Conservation (phyloP, 768 basidiomycete species). For the Boletellus ananiceps region DNA sequence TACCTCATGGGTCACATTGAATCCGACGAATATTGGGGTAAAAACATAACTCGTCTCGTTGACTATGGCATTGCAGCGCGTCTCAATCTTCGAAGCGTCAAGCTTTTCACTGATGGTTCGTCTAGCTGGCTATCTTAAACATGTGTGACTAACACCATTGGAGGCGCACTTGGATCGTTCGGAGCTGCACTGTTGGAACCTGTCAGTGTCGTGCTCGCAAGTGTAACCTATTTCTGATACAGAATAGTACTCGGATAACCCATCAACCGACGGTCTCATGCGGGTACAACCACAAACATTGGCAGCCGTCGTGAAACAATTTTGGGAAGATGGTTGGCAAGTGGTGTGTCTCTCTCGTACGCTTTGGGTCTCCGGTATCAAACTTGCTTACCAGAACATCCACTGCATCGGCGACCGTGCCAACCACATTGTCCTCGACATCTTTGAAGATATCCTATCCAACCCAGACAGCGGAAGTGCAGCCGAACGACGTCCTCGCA, state of each 20-base stretch:
- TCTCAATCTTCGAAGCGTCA: slow-evolving; percentile 61
- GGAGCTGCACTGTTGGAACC: slow-evolving; percentile 86
- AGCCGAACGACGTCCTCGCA: slow-evolving; percentile 60
- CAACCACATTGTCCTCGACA: slow-evolving; percentile 77
- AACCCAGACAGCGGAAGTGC: slow-evolving; percentile 18
- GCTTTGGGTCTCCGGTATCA: background rate
- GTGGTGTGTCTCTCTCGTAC: slow-evolving; percentile 45
- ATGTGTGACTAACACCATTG: slow-evolving; percentile 3
- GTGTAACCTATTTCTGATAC: background rate
- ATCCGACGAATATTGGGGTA: slow-evolving; percentile 63
- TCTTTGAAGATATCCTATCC: slow-evolving; percentile 64
- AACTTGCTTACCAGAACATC: slow-evolving; percentile 49
- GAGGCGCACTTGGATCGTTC: slow-evolving; percentile 87
- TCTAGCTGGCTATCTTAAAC: background rate
- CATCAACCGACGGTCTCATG: slow-evolving; percentile 67
- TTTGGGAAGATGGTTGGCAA: slow-evolving; percentile 76
- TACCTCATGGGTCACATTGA: slow-evolving; percentile 56
- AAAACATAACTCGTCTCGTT: slow-evolving; percentile 51
- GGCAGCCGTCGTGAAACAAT: slow-evolving; percentile 49
- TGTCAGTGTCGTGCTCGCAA: slow-evolving; percentile 9
- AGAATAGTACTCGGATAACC: slow-evolving; percentile 67
- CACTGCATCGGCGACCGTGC: slow-evolving; percentile 89
- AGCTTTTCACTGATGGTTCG: slow-evolving; percentile 72
- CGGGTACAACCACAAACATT: slow-evolving; percentile 52
- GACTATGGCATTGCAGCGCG: slow-evolving; percentile 53